A percentile compares a stretch with the other conserved stretches of the same genome.
Evolutionary conservation across 495 filamentous ascomycete genomes (phyloP).

Genomic region (Xanthoparmelia taractica): DNA sequence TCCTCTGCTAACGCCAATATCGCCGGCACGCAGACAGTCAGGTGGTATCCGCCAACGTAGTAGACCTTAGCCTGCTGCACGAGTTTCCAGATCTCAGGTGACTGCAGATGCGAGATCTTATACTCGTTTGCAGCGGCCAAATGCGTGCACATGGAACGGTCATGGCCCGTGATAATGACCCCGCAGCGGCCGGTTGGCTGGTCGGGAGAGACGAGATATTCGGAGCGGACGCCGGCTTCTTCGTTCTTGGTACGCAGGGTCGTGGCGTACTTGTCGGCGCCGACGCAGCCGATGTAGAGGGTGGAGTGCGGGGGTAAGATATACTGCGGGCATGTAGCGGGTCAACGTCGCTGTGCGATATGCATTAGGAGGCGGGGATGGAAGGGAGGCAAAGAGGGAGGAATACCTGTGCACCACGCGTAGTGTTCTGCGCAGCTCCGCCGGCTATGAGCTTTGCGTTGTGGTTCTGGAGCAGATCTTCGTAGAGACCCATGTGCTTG

Average conservation of each 20-base stretch:
- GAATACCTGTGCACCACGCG: constrained; percentile 75
- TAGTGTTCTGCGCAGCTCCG: constrained; percentile 96
- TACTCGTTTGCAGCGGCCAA: constrained; percentile 95
- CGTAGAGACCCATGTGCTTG: constrained; percentile 81
- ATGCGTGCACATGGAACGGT: constrained; percentile 90
- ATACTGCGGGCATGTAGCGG: constrained; percentile 48
- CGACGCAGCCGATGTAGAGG: constrained; percentile 88
- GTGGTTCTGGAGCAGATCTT: constrained; percentile 79
- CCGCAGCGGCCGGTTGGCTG: constrained; percentile 86
- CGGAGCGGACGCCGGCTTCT: constrained; percentile 77
- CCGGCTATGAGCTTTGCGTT: constrained; percentile 92
- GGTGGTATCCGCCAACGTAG: constrained; percentile 89
- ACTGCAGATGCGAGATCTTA: constrained; percentile 87
- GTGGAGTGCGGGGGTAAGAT: constrained; percentile 78
- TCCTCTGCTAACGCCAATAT: constrained; percentile 82
- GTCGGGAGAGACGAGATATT: constrained; percentile 81
- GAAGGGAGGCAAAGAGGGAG: background rate
- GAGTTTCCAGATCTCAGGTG: constrained; percentile 79
- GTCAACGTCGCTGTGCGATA: constrained; percentile 5
- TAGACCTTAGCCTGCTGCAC: constrained; percentile 81
- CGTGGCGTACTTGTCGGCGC: constrained; percentile 83
- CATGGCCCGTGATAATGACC: constrained; percentile 91
- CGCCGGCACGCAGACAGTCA: constrained; percentile 83
- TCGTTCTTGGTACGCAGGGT: constrained; percentile 72
- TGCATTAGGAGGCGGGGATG: background rate